Evolutionary conservation across 805 yeast genomes (phyloP), one percentile per base, ranked within the genome.

Genomic region (Lachancea nothofagi): DNA sequence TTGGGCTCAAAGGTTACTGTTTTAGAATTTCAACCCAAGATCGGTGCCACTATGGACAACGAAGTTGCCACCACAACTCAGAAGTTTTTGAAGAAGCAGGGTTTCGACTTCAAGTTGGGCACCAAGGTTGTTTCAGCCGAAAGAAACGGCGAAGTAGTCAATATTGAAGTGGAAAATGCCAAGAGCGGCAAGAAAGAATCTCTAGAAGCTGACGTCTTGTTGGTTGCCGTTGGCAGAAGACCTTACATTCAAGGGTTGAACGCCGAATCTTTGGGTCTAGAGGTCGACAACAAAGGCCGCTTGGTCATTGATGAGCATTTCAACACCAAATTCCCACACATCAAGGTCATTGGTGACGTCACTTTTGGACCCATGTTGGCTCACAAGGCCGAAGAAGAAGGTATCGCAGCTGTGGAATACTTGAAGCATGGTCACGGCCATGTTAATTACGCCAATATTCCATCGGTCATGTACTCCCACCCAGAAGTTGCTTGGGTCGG

Each of bases 401-500:
- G 96, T 69, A 82, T 93, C 54, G 99, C 99, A 43, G 97, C 96
- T 51, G 97, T 76, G 50, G 99, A 93, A 72, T 85, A 78, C 73
- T 78, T 93, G 65, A 87, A 87, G 74, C 68, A 68, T 53, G 98
- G 97, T 51, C 84, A 83, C 62, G 99, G 99, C 45, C 98, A 93
- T 65, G 97, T 93, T 53, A 93, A 93, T 80, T 93, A 93, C 70
- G 95, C 81, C 55, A 94, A 85, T 72, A 93, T 93, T 55, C 99
- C 99, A 51, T 79, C 96, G 25, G 98, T 93, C 52, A 93, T 93
- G 98, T 93, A 93, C 76, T 82, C 97, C 36, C 96, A 88, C 70
- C 99, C 99, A 49, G 99, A 93, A 74, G 96, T 93, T 54, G 97
- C 97, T 38, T 93, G 98, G 98, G 96, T 85, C 54, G 99, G 99